Evolutionary conservation across 257 asterid genomes (phyloP), one percentile per base, ranked within the genome.

Genomic region (Capsicum chinense): DNA sequence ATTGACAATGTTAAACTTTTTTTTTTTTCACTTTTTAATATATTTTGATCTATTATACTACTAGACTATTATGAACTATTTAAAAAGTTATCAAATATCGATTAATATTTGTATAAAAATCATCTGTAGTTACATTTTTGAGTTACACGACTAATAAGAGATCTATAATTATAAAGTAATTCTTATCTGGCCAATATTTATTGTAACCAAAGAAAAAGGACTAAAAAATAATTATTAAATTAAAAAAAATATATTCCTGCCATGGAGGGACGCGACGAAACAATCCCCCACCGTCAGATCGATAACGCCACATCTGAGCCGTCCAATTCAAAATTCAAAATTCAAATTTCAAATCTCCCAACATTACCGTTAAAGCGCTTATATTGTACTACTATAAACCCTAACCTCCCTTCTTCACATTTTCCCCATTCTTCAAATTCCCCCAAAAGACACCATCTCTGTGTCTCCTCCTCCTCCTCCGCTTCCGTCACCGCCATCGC

Each of bases 281-380:
- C 9, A 76, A 5, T 52, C 4, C 13, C 33, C 26, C 2, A 47
- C 84, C 76, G 62, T 81, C 84, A 1, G 84, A 81, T 81, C 9
- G 9, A 10, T 0, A 71, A 42, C 44, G 9, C 19, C 26, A 1
- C 56, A 80, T 79, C 84, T 73, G 19, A 60, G 26, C 58, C 85
- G 35, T 80, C 57, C 80, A 86, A 21, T 92, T 87, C 87, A 85
- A 87, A 88, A 13, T 84, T 88, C 89, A 88, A 86, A 39, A 33
- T 88, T 83, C 67, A 88, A 83, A 13, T 83, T 71, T 35, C 80
- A 85, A 73, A 44, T 16, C 9, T 15, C 52, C 35, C 60, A 15
- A 21, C 39, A 66, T 66, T 63, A 82, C 84, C 79, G 84, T 63
- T 63, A 57, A 4, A 48, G 79, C n/a, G 63, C 78, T 37, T 21